These are phyloP conservation scores for Agaricus blazei DNA, from an alignment of 768 basidiomycete species.

Conservation along the genomic window DNA sequence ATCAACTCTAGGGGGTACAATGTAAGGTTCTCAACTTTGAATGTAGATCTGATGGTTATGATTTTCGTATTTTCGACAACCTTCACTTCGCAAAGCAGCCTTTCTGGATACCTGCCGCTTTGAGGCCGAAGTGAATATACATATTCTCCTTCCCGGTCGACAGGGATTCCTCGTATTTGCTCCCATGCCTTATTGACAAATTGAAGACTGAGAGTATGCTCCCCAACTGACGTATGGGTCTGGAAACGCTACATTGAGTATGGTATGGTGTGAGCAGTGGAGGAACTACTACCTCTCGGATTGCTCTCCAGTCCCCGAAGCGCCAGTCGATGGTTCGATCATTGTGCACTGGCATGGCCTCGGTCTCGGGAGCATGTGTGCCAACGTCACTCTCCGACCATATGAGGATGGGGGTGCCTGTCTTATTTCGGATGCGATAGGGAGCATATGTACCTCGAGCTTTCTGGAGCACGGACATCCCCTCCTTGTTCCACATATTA, in stretches of 20 bases:
- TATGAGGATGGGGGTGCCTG: conserved; percentile 78
- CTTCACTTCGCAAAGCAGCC: conserved; percentile 84
- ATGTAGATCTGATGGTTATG: conserved; percentile 90
- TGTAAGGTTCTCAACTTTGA: conserved; percentile 86
- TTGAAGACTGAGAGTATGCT: conserved; percentile 84
- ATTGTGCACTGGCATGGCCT: conserved; percentile 59
- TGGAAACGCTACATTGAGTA: not conserved
- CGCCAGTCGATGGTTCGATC: conserved; percentile 88
- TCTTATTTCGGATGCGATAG: conserved; percentile 87
- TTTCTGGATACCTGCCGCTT: conserved; percentile 66
- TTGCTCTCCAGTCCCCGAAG: conserved; percentile 93
- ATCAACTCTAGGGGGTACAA: conserved; percentile 91
- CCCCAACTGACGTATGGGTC: conserved; percentile 64
- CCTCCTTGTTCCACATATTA: conserved; percentile 72
- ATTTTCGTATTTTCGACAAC: conserved; percentile 92
- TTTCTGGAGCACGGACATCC: conserved; percentile 64
- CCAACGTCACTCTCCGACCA: conserved; percentile 78
- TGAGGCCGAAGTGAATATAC: conserved; percentile 82
- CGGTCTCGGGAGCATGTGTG: conserved; percentile 38
- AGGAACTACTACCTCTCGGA: conserved; percentile 69
- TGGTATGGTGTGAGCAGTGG: not conserved
- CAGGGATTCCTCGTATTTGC: conserved; percentile 78
- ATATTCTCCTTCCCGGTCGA: conserved; percentile 91
- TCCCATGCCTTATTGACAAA: conserved; percentile 89
- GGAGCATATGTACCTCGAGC: conserved; percentile 88